Evolutionary conservation across 768 basidiomycete genomes (phyloP).

Genomic region (Phanerodontia chrysosporium): DNA sequence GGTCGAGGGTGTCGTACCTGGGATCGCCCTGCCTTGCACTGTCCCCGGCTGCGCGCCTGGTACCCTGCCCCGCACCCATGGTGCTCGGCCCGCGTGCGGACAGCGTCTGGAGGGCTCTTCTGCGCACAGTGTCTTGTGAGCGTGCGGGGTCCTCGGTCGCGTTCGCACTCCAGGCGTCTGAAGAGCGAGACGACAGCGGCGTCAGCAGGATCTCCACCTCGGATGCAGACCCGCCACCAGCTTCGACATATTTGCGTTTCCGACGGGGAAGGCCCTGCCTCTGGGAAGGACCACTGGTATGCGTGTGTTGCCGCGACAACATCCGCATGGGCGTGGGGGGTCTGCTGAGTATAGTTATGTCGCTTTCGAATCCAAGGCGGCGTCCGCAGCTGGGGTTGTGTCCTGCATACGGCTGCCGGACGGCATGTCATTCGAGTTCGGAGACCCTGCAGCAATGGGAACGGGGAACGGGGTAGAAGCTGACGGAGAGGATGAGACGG

Average conservation of each 20-base stretch:
- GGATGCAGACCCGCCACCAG: not conserved
- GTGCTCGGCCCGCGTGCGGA: not conserved
- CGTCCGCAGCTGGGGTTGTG: not conserved
- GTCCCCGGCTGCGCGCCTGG: not conserved
- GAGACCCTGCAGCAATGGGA: not conserved
- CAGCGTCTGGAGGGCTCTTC: not conserved
- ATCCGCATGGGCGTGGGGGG: not conserved
- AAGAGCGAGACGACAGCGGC: not conserved
- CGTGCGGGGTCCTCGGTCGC: not conserved
- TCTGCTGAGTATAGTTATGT: not conserved
- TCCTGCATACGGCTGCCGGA: not conserved
- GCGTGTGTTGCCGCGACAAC: not conserved
- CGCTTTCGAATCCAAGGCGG: not conserved
- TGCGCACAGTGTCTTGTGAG: not conserved
- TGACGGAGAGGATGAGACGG: not conserved
- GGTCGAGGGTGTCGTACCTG: not conserved
- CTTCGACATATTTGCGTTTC: not conserved
- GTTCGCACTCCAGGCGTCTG: not conserved
- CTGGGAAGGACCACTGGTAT: not conserved
- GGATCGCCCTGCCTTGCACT: not conserved
- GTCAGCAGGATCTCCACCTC: not conserved
- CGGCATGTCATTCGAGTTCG: not conserved
- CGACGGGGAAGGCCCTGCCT: not conserved
- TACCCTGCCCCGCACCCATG: not conserved
- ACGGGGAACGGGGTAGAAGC: not conserved